Evolutionary conservation across 1,284 basidiomycete species (phyloP), one percentile per base, ranked within the genome.

Genomic region (Ganoderma sinense): DNA sequence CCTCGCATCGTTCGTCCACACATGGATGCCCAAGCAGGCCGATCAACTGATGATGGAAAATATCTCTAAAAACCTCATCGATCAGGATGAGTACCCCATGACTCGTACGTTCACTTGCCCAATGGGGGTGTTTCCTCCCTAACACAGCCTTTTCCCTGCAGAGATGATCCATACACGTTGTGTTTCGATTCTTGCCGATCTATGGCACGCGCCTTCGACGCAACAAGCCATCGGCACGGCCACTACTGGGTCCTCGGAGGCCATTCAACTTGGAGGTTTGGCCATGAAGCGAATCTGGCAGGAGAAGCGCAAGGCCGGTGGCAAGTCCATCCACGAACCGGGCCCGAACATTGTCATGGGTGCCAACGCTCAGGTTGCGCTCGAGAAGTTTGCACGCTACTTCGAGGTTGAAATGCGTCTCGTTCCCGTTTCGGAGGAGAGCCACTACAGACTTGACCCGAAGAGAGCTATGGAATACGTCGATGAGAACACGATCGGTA

Each of bases 281-380:
- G 95, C 97, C 20, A 94, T 98, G 90, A 99, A 99, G 84, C 94
- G 93, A 77, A 87, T 91, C 62, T 98, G 97, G 97, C 97, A 98
- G 81, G 91, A 90, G 73, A 91, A 89, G 78, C 92, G 93, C 81
- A 97, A 96, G 82, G 92, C 90, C 0, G 89, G 89, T 1, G 97
- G 97, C 51, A 96, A 96, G 81, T 91, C 89, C 71, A 94, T 94
- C 67, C 89, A 96, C 76, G 92, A 95, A 74, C 95, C 95, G 23
- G 94, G 87, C 20, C 87, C 87, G 71, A 83, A 83, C 77, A 82
- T 83, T 73, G 76, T 83, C 71, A 83, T 83, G 82, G 81, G 82
- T 56, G 80, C 81, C 26, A 83, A 82, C 65, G 81, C 81, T 29
- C 81, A 82, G 71, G 82, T 82, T 60, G 82, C 81, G 2, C 78